These are phyloP conservation scores for Lactifluus piperatus DNA, from an alignment of 768 basidiomycete species.

Conservation along the genomic window DNA sequence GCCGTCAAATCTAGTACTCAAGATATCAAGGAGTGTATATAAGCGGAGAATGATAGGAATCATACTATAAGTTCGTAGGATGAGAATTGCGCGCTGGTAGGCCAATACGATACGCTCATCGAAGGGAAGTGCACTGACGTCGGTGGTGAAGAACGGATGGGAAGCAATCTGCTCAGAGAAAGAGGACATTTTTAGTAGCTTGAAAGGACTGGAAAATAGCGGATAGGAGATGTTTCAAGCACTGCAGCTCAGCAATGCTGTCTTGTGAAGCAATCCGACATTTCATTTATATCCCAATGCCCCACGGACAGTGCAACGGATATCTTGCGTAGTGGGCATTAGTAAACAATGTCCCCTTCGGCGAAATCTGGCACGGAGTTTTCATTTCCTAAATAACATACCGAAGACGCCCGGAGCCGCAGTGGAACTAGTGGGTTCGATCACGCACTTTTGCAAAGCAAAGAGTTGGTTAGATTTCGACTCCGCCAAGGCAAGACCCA, in stretches of 20 bases:
- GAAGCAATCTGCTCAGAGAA: constrained; percentile 1
- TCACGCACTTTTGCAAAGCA: too few relatives aligned
- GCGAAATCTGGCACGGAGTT: too few relatives aligned
- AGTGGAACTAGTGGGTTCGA: too few relatives aligned
- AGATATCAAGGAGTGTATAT: neutral
- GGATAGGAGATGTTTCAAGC: neutral
- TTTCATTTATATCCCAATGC: neutral
- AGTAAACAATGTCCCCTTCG: too few relatives aligned
- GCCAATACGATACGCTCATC: constrained; percentile 6
- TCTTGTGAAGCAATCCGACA: neutral
- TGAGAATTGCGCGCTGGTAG: constrained; percentile 5
- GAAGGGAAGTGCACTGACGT: neutral
- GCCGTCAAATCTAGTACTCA: constrained; percentile 30
- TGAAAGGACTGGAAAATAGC: neutral
- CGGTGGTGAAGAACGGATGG: constrained; percentile 1
- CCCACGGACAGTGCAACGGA: too few relatives aligned
- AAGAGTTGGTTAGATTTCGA: too few relatives aligned
- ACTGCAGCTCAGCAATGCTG: neutral
- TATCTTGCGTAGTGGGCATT: neutral
- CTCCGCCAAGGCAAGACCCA: too few relatives aligned
- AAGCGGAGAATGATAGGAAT: neutral
- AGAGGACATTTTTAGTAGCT: neutral
- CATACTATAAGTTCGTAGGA: constrained; percentile 10
- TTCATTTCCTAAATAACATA: too few relatives aligned
- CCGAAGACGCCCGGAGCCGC: too few relatives aligned